These are phyloP conservation scores for Trichosporon sp. DNA, from an alignment of 1,284 basidiomycete genomes.

Conservation along the genomic window DNA sequence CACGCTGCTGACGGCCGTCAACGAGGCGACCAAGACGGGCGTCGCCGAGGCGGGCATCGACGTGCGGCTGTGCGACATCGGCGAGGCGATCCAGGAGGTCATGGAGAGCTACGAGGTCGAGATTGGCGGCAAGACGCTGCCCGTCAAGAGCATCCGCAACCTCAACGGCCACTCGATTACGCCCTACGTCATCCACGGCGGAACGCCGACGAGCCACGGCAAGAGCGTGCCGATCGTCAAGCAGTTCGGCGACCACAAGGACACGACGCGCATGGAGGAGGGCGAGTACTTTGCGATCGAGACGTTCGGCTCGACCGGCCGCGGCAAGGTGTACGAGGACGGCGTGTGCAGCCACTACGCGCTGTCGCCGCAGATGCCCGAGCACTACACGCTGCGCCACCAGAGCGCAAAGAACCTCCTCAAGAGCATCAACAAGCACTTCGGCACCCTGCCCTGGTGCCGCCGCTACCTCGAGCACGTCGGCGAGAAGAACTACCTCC, in stretches of 20 bases:
- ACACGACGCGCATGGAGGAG: slow-evolving; percentile 97
- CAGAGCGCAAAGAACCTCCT: slow-evolving; percentile 80
- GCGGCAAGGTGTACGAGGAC: slow-evolving; percentile 84
- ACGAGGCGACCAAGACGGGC: slow-evolving; percentile 88
- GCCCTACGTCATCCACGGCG: slow-evolving; percentile 81
- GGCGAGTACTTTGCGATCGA: slow-evolving; percentile 99
- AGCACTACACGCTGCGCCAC: slow-evolving; percentile 54
- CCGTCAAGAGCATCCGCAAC: slow-evolving; percentile 85
- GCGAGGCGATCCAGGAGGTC: slow-evolving; percentile 89
- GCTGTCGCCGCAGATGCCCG: slow-evolving; percentile 34
- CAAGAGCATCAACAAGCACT: slow-evolving; percentile 85
- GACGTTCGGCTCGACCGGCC: slow-evolving; percentile 96
- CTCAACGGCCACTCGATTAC: slow-evolving; percentile 88
- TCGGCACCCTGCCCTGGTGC: slow-evolving; percentile 94
- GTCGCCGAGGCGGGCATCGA: slow-evolving; percentile 93
- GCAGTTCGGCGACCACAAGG: slow-evolving; percentile 57
- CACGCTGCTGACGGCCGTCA: slow-evolving; percentile 82
- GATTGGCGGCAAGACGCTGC: slow-evolving; percentile 74
- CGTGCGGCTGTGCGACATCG: slow-evolving; percentile 87
- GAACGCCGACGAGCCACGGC: slow-evolving; percentile 48
- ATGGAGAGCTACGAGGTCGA: slow-evolving; percentile 99
- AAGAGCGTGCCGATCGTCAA: slow-evolving; percentile 90
- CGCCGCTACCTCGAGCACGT: slow-evolving; percentile 85
- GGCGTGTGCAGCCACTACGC: slow-evolving; percentile 96
- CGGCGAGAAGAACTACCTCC: slow-evolving; percentile 92